Evolutionary conservation across 1,139 yeast species (phyloP).

Genomic region (Kazachstania sp.): DNA sequence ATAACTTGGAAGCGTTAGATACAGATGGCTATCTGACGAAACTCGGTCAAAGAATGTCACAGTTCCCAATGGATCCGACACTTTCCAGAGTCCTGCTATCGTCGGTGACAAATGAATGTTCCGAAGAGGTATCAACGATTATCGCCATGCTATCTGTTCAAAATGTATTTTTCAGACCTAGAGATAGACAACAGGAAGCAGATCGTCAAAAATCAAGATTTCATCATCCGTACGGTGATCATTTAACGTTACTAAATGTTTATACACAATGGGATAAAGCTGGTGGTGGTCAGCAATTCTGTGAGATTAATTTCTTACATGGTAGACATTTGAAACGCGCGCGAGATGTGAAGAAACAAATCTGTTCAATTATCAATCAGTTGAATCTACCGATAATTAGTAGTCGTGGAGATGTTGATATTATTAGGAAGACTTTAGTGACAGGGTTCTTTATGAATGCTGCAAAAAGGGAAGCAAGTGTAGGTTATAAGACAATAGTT

Average conservation of each 20-base stretch:
- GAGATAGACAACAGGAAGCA: constrained; percentile 66
- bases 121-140: constrained; percentile 75
- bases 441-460: constrained; percentile 83
- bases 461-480: constrained; percentile 70
- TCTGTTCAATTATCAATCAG: constrained; percentile 52
- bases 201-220: constrained; percentile 71
- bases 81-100: constrained; percentile 72
- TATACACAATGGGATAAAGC: constrained; percentile 68
- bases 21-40: constrained; percentile 61
- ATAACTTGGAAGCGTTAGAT: constrained; percentile 73
- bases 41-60: constrained; percentile 78
- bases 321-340: constrained; percentile 73
- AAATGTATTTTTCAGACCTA: constrained; percentile 75
- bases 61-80: constrained; percentile 93
- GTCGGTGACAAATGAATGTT: constrained; percentile 66
- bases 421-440: constrained; percentile 64
- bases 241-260: constrained; percentile 73
- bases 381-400: constrained; percentile 44
- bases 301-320: constrained; percentile 72
- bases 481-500: constrained; percentile 66
- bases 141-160: constrained; percentile 91
- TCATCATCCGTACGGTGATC: constrained; percentile 78
- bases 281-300: constrained; percentile 63
- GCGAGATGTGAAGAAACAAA: constrained; percentile 67
- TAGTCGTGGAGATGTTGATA: constrained; percentile 57